Percentiles rank a stretch among this genome's conserved stretches.
Conservation (phyloP, 2,329 filamentous ascomycete genomes). For the Leptographium procerum region DNA sequence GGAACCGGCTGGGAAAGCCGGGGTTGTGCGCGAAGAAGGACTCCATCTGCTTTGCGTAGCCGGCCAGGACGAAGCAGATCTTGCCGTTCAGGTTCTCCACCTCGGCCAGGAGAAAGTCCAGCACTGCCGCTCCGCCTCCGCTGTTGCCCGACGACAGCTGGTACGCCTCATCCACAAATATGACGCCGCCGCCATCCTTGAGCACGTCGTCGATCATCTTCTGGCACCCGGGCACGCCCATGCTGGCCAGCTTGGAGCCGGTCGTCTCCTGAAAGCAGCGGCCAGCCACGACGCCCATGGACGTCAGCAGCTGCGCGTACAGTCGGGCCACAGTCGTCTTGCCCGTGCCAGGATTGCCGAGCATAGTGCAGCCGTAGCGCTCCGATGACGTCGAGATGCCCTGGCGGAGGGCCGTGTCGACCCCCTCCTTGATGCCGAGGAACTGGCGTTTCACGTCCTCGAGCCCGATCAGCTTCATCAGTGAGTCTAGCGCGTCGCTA, state of each 20-base stretch:
- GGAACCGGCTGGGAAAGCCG: slow-evolving; percentile 59
- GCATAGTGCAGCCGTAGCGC: slow-evolving; percentile 48
- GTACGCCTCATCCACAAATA: slow-evolving; percentile 75
- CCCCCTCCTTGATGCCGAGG: slow-evolving; percentile 47
- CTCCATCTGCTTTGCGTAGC: slow-evolving; percentile 67
- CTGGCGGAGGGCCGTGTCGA: slow-evolving; percentile 51
- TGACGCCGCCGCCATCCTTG: slow-evolving; percentile 49
- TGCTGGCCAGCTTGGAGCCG: slow-evolving; percentile 52
- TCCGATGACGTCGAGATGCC: slow-evolving; percentile 41
- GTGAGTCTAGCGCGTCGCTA: slow-evolving; percentile 38
- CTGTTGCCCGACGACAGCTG: slow-evolving; percentile 53
- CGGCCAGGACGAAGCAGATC: slow-evolving; percentile 60
- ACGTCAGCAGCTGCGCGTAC: slow-evolving; percentile 47
- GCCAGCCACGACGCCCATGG: slow-evolving; percentile 52
- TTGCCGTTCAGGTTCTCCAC: slow-evolving; percentile 62
- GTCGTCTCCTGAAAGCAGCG: slow-evolving; percentile 53
- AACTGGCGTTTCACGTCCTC: slow-evolving; percentile 57
- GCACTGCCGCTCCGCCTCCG: slow-evolving; percentile 44
- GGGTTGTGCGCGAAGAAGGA: slow-evolving; percentile 64
- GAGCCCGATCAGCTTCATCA: slow-evolving; percentile 63
- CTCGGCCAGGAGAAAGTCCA: slow-evolving; percentile 62
- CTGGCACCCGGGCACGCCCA: slow-evolving; percentile 47
- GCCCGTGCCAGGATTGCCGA: slow-evolving; percentile 66
- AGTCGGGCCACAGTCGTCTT: slow-evolving; percentile 68
- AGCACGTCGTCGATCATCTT: slow-evolving; percentile 44